Evolutionary conservation across 352 stramenopile species (phyloP).

Genomic region (Phytopythium helicoides): DNA sequence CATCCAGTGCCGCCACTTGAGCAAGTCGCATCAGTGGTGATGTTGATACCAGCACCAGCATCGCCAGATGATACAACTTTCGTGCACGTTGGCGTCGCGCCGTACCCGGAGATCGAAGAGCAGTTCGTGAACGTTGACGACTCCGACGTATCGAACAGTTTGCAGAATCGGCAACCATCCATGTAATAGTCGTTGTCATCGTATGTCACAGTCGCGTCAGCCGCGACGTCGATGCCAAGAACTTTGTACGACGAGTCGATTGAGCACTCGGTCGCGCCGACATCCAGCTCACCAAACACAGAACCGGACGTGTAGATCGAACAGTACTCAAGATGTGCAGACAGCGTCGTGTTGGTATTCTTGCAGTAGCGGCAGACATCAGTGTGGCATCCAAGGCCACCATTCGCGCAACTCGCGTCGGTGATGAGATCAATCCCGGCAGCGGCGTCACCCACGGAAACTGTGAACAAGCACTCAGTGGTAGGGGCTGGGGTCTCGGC

Average conservation of each 20-base stretch:
- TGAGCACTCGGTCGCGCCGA: neutral
- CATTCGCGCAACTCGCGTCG: constrained; percentile 16
- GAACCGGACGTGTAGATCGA: constrained; percentile 4
- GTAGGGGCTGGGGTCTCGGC: neutral
- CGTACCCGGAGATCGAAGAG: constrained; percentile 8
- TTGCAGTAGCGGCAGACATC: constrained; percentile 18
- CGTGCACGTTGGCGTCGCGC: constrained; percentile 4
- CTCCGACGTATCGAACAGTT: constrained; percentile 19
- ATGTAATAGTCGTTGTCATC: constrained; percentile 2
- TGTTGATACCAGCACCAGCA: constrained; percentile 20
- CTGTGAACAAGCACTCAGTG: neutral
- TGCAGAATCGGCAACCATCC: constrained; percentile 30
- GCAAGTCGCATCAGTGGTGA: constrained; percentile 10
- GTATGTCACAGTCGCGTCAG: neutral
- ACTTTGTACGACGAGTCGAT: neutral
- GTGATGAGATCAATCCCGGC: constrained; percentile 37
- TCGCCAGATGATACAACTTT: constrained; percentile 20
- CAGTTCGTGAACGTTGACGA: constrained; percentile 20
- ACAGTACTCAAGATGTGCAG: constrained; percentile 14
- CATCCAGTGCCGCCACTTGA: neutral
- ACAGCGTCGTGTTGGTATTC: constrained; percentile 10
- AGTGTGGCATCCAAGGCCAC: constrained; percentile 18
- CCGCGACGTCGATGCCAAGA: neutral
- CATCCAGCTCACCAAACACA: neutral
- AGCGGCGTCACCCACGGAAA: constrained; percentile 24